Percentiles rank a stretch among this genome's conserved stretches.
Evolutionary conservation across 768 basidiomycete genomes (phyloP).

Genomic region (Lentinula edodes): DNA sequence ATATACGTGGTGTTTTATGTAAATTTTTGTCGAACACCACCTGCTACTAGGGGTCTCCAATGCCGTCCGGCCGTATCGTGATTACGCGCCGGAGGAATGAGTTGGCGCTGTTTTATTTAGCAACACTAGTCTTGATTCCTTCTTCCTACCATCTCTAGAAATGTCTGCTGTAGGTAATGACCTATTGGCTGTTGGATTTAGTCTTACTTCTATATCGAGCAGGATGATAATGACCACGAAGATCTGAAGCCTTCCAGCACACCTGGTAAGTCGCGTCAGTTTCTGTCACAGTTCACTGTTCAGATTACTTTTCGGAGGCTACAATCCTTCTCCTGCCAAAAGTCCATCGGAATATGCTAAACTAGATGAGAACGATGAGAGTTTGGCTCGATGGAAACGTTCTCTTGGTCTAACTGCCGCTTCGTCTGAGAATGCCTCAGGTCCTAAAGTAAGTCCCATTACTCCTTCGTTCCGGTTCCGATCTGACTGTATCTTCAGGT

Average conservation of each 20-base stretch:
- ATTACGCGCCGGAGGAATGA: neutral
- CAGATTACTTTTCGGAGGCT: slow-evolving; percentile 40
- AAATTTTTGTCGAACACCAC: too few species aligned
- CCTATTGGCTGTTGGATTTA: neutral
- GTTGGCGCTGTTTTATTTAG: slow-evolving; percentile 12
- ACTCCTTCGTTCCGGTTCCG: neutral
- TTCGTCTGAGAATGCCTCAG: slow-evolving; percentile 30
- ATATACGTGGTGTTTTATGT: too few species aligned
- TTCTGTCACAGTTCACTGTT: neutral
- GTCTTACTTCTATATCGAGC: neutral
- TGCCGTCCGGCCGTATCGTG: neutral
- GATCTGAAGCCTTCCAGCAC: slow-evolving; percentile 65
- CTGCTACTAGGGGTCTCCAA: too few species aligned
- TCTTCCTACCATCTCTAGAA: slow-evolving; percentile 17
- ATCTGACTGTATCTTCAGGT: slow-evolving; percentile 39
- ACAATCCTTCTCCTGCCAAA: slow-evolving; percentile 67
- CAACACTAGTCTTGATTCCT: slow-evolving; percentile 13
- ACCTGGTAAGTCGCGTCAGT: slow-evolving; percentile 41
- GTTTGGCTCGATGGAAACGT: slow-evolving; percentile 93
- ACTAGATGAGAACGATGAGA: slow-evolving; percentile 88
- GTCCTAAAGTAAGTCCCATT: slow-evolving; percentile 56
- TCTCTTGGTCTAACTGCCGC: slow-evolving; percentile 78
- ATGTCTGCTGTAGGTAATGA: slow-evolving; percentile 49
- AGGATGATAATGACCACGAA: slow-evolving; percentile 66
- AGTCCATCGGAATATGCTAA: slow-evolving; percentile 65